Conservation (phyloP, 495 filamentous ascomycete species). For the Chaetomium cochliodes region DNA sequence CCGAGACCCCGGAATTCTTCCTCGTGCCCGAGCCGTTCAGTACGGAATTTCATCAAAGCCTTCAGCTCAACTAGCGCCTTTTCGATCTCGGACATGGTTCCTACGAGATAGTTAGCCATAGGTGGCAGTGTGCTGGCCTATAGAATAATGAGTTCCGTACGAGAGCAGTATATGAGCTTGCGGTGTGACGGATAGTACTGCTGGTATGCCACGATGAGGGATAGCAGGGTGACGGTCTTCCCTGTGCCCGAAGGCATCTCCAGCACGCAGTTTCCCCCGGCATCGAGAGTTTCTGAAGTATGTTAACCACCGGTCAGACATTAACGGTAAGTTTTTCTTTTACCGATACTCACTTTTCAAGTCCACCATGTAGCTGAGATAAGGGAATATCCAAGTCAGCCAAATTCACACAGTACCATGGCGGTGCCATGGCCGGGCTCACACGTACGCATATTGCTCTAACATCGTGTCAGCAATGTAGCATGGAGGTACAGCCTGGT, state of each 20-base stretch:
- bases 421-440: background rate
- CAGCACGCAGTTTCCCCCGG: constrained; percentile 91
- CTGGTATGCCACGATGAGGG: constrained; percentile 95
- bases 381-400: constrained; percentile 9
- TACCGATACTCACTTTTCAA: constrained; percentile 66
- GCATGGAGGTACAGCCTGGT: background rate
- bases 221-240: constrained; percentile 93
- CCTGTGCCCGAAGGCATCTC: constrained; percentile 99
- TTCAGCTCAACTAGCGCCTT: constrained; percentile 93
- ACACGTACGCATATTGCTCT: constrained; percentile 87
- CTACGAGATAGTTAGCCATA: constrained; percentile 27
- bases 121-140: background rate
- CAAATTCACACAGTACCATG: background rate
- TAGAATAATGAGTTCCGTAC: constrained; percentile 43
- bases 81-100: constrained; percentile 90
- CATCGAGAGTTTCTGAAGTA: constrained; percentile 75
- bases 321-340: background rate
- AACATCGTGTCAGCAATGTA: constrained; percentile 17
- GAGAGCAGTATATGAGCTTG: constrained; percentile 98
- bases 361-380: constrained; percentile 86
- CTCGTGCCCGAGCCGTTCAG: constrained; percentile 76
- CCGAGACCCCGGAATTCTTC: constrained; percentile 94
- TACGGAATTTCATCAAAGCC: constrained; percentile 87
- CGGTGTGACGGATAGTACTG: constrained; percentile 84
- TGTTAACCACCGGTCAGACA: background rate